These are phyloP conservation scores for Mycena kentingensis DNA, from an alignment of 768 basidiomycete genomes.

Conservation along the genomic window DNA sequence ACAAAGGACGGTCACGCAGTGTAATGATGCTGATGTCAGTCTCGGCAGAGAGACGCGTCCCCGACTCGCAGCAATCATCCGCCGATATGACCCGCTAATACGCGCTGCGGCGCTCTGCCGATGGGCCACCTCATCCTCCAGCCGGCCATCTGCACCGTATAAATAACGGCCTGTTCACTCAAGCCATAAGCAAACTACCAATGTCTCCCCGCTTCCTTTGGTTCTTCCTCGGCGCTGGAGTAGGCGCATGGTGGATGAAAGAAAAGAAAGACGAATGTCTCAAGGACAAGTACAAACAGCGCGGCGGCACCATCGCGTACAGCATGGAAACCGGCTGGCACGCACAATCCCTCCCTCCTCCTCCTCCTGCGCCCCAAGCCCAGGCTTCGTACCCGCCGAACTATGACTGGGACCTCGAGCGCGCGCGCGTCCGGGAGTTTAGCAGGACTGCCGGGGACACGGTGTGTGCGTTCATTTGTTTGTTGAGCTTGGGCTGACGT, in stretches of 20 bases:
- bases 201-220: slow-evolving; percentile 15
- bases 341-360: neutral
- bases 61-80: too few species aligned
- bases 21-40: too few species aligned
- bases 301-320: slow-evolving; percentile 7
- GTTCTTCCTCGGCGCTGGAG: slow-evolving; percentile 15
- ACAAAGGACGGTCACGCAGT: too few species aligned
- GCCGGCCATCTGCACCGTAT: too few species aligned
- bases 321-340: neutral
- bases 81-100: too few species aligned
- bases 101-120: too few species aligned
- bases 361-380: neutral
- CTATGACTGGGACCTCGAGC: slow-evolving; percentile 41
- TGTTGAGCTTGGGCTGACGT: neutral
- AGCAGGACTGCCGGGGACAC: slow-evolving; percentile 15
- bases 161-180: too few species aligned
- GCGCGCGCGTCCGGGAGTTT: slow-evolving; percentile 18
- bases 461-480: neutral
- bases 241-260: slow-evolving; percentile 19
- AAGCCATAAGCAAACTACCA: slow-evolving; percentile 7
- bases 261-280: slow-evolving; percentile 1
- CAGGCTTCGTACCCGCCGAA: slow-evolving; percentile 32
- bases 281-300: neutral
- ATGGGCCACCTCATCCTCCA: too few species aligned
- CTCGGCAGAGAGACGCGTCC: too few species aligned